These are phyloP conservation scores for Kokia cookei DNA, from an alignment of 441 rosid genomes.

Conservation along the genomic window DNA sequence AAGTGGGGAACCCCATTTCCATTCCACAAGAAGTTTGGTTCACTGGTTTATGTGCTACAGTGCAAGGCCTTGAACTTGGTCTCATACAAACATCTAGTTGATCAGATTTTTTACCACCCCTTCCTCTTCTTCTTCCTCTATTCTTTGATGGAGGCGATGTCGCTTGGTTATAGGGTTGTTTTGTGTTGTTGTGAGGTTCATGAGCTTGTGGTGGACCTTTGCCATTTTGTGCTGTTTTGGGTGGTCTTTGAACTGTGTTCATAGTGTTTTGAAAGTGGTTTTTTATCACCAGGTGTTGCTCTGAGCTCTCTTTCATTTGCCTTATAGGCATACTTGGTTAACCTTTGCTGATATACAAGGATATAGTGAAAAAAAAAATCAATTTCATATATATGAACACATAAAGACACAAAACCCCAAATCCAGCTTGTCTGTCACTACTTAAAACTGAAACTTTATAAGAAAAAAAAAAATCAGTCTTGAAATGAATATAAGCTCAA, in stretches of 20 bases:
- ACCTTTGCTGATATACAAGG: slow-evolving; percentile 5
- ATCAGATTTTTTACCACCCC: slow-evolving; percentile 92
- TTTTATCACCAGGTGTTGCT: slow-evolving; percentile 68
- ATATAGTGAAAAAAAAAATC: slow-evolving; percentile 11
- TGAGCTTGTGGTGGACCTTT: slow-evolving; percentile 50
- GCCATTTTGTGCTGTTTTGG: slow-evolving; percentile 63
- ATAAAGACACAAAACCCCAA: slow-evolving; percentile 19
- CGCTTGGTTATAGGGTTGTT: slow-evolving; percentile 42
- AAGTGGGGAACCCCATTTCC: slow-evolving; percentile 54
- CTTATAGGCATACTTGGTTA: slow-evolving; percentile 58
- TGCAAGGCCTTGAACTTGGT: slow-evolving; percentile 95
- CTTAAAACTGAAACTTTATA: slow-evolving; percentile 24
- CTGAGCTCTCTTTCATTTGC: slow-evolving; percentile 81
- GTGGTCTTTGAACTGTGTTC: slow-evolving; percentile 46
- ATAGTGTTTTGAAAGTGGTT: slow-evolving; percentile 58
- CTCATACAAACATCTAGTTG: slow-evolving; percentile 80
- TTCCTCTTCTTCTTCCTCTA: slow-evolving; percentile 78
- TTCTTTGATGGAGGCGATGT: slow-evolving; percentile 57
- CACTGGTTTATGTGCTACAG: slow-evolving; percentile 43
- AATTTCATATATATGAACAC: neutral
- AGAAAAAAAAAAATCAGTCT: slow-evolving; percentile 14
- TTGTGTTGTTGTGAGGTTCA: slow-evolving; percentile 29
- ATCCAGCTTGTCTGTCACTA: slow-evolving; percentile 45
- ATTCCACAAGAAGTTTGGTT: slow-evolving; percentile 27
- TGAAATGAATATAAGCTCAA: slow-evolving; percentile 38